These are phyloP conservation scores for Ogataea methylovora DNA, from an alignment of 805 yeast genomes.

Conservation along the genomic window DNA sequence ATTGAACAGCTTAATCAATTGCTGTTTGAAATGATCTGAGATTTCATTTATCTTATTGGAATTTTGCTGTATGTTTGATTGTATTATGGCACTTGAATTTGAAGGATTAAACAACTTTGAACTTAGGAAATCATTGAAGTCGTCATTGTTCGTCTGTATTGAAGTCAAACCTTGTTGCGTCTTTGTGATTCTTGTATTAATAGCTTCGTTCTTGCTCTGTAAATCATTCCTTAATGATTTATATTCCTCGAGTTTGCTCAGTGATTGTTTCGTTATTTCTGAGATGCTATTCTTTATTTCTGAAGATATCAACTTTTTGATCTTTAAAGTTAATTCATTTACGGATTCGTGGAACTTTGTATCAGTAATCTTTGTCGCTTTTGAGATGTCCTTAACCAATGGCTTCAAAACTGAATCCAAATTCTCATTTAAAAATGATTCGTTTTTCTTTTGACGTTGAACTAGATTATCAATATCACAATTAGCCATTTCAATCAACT, in stretches of 20 bases:
- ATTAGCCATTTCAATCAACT: constrained; percentile 21
- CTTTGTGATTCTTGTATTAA: too few species aligned
- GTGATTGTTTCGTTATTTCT: too few species aligned
- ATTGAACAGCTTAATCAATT: neutral
- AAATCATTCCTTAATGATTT: too few species aligned
- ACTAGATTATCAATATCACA: constrained; percentile 18
- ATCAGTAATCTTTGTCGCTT: too few species aligned
- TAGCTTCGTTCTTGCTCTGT: too few species aligned
- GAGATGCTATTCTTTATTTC: too few species aligned
- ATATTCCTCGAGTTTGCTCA: too few species aligned
- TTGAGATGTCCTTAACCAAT: constrained; percentile 9
- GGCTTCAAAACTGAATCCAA: constrained; percentile 9
- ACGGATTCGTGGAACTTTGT: too few species aligned
- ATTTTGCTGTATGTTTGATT: neutral
- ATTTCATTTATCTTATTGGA: constrained; percentile 1
- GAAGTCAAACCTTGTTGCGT: too few species aligned
- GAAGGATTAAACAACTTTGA: constrained; percentile 3
- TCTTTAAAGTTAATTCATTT: too few species aligned
- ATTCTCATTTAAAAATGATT: constrained; percentile 8
- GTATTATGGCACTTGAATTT: constrained; percentile 1
- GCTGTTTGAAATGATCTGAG: constrained; percentile 1
- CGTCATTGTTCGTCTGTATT: constrained; percentile 1
- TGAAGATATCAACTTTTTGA: too few species aligned
- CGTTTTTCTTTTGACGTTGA: constrained; percentile 9
- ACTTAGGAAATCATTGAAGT: constrained; percentile 6